phyloP scores from a whole-genome alignment of 2,329 filamentous ascomycete species.

The Colletotrichum sp. region DNA sequence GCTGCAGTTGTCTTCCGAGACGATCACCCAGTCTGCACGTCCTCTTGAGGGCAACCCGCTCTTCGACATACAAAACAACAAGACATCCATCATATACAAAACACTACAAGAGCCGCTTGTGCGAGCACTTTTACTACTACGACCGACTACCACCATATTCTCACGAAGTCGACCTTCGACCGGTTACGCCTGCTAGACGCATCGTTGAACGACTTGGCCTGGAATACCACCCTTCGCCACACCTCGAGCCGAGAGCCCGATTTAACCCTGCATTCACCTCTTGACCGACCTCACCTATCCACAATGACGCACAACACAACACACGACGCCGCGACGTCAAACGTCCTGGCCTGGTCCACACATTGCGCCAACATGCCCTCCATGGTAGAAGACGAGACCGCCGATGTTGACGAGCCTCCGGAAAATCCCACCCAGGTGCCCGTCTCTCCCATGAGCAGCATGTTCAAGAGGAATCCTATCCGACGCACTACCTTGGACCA shows the following conservation, averaged over 20 bases:
- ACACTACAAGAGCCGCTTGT: neutral
- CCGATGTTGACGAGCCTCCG: constrained; percentile 89
- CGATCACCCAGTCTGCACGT: constrained; percentile 8
- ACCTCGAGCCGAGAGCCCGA: constrained; percentile 8
- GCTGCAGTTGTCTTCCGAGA: constrained; percentile 14
- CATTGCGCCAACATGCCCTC: constrained; percentile 48
- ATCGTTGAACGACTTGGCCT: constrained; percentile 21
- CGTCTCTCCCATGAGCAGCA: constrained; percentile 32
- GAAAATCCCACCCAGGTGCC: constrained; percentile 51
- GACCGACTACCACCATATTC: neutral
- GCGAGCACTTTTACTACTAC: neutral
- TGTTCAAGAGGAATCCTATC: constrained; percentile 53
- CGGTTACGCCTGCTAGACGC: constrained; percentile 14
- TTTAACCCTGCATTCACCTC: neutral
- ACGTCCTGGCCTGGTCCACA: constrained; percentile 50
- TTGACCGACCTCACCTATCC: constrained; percentile 1
- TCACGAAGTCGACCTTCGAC: constrained; percentile 14
- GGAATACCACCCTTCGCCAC: constrained; percentile 7
- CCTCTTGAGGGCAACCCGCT: constrained; percentile 9
- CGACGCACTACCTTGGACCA: constrained; percentile 54
- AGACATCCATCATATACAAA: neutral
- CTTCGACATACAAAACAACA: neutral
- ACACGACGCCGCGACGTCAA: constrained; percentile 42
- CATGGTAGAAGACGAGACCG: constrained; percentile 63
- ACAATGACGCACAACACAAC: constrained; percentile 41